Evolutionary conservation across 176 grass and related monocot genomes (phyloP), one percentile per base, ranked within the genome.

Genomic region (Juncus inflexus): DNA sequence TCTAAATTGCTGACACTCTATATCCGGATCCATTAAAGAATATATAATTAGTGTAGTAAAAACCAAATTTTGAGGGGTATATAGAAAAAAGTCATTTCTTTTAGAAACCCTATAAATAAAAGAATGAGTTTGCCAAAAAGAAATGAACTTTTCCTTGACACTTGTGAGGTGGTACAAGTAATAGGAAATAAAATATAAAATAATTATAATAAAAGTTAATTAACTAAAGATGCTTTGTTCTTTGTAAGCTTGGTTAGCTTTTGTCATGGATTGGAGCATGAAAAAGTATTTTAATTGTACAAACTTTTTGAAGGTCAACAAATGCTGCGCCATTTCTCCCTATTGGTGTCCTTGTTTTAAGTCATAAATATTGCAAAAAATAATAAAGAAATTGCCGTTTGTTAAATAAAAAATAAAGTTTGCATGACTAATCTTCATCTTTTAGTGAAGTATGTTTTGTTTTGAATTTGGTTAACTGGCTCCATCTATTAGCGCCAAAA

Each of bases 211-310:
- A 47, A 47, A 47, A 47, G 43, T 47, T 28, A 28, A 47, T 9
- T 47, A 43, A 15, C 13, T 71, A 59, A 71, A 71, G 67, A 71
- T 71, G 67, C 67, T 71, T 42, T 70, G 35, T 70, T 70, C 65
- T 4, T 68, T 68, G 35, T 55, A 55, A 50, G 65, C 65, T 68
- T 69, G 38, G 50, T 55, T 52, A 42, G 43, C 52, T 71, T 58
- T 70, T 71, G 35, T 71, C 67, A 45, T 71, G 38, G 67, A 57
- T 71, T 71, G 42, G 38, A 58, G 67, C 42, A 52, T 51, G 28
- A 42, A 39, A 43, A 58, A 10, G 39, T 42, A 42, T 56, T 70
- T 70, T 70, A 56, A 47, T 71, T 37, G 40, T 9, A 58, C 53
- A 55, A 19, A 35, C 53, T 45, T 71, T 57, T 59, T 35, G 11